Percentiles rank a stretch among this genome's conserved stretches.
Evolutionary conservation across 441 rosid species (phyloP).

Genomic region (Lepidium campestre): DNA sequence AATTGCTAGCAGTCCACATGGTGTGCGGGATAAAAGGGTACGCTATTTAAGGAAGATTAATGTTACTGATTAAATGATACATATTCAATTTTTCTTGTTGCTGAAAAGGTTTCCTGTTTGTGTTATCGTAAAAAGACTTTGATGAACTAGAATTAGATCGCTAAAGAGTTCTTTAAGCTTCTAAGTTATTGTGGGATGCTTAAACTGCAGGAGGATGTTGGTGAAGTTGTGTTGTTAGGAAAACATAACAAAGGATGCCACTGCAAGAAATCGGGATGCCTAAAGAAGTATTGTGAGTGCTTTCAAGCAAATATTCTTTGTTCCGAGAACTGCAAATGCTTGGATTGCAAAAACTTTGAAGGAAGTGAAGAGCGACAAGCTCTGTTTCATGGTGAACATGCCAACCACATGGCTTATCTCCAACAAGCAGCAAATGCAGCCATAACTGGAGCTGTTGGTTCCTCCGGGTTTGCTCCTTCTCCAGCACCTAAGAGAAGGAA

Average conservation of each 20-base stretch:
- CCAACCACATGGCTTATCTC: conserved; percentile 75
- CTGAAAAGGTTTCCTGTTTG: too few species aligned
- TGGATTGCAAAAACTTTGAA: conserved; percentile 85
- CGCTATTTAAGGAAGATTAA: conserved; percentile 31
- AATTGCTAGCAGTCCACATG: conserved; percentile 83
- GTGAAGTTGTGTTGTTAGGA: conserved; percentile 53
- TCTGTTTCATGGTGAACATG: conserved; percentile 61
- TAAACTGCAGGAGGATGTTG: conserved; percentile 55
- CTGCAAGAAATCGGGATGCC: conserved; percentile 96
- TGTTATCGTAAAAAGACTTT: background rate
- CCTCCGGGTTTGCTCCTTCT: conserved; percentile 84
- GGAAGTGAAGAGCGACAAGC: conserved; percentile 82
- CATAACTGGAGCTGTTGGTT: conserved; percentile 95
- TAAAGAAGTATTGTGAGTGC: conserved; percentile 94
- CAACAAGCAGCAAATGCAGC: conserved; percentile 99
- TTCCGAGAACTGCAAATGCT: conserved; percentile 86
- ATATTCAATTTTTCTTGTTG: background rate
- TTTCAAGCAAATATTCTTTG: conserved; percentile 91
- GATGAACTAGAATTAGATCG: background rate
- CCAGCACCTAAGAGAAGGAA: conserved; percentile 86
- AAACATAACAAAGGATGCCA: conserved; percentile 97
- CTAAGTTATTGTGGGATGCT: background rate
- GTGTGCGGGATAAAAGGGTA: conserved; percentile 54
- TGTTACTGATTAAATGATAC: background rate
- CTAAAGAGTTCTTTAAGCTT: background rate